phyloP scores from a whole-genome alignment of 2,329 filamentous ascomycete genomes.

The Pyrenophora teres region DNA sequence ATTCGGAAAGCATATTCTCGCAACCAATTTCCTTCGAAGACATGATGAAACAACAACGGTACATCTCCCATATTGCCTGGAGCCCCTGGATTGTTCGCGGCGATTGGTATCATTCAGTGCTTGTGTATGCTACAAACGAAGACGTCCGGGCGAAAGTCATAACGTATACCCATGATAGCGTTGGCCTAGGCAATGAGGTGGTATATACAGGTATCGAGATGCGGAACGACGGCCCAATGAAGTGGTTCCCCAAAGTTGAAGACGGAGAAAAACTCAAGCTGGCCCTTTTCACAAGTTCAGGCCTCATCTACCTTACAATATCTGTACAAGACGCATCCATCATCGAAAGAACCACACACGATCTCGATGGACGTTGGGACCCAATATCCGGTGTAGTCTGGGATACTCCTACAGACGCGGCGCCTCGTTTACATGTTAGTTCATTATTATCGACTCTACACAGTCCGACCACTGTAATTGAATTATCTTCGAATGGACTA shows the following conservation, averaged over 20 bases:
- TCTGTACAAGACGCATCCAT: conserved; percentile 31
- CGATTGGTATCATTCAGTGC: conserved; percentile 31
- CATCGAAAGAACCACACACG: conserved; percentile 27
- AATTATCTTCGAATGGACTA: conserved; percentile 25
- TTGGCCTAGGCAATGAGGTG: conserved; percentile 31
- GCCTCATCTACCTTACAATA: conserved; percentile 34
- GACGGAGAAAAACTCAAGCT: conserved; percentile 27
- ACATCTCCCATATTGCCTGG: conserved; percentile 46
- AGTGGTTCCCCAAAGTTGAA: conserved; percentile 31
- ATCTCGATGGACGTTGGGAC: conserved; percentile 52
- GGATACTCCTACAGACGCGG: conserved; percentile 26
- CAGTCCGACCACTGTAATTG: conserved; percentile 38
- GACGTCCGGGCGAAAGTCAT: conserved; percentile 35
- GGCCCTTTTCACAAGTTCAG: conserved; percentile 38
- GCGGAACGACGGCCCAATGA: conserved; percentile 34
- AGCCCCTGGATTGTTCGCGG: conserved; percentile 43
- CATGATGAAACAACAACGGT: conserved; percentile 37
- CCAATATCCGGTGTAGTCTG: conserved; percentile 44
- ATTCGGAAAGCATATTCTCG: conserved; percentile 15
- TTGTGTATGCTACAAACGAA: conserved; percentile 45
- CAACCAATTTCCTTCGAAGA: conserved; percentile 37
- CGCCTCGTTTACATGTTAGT: conserved; percentile 42
- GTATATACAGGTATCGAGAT: conserved; percentile 28
- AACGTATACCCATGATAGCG: conserved; percentile 15
- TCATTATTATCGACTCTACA: conserved; percentile 45